These are phyloP conservation scores for Fusarium anthophilum DNA, from an alignment of 2,329 filamentous ascomycete species.

Conservation along the genomic window DNA sequence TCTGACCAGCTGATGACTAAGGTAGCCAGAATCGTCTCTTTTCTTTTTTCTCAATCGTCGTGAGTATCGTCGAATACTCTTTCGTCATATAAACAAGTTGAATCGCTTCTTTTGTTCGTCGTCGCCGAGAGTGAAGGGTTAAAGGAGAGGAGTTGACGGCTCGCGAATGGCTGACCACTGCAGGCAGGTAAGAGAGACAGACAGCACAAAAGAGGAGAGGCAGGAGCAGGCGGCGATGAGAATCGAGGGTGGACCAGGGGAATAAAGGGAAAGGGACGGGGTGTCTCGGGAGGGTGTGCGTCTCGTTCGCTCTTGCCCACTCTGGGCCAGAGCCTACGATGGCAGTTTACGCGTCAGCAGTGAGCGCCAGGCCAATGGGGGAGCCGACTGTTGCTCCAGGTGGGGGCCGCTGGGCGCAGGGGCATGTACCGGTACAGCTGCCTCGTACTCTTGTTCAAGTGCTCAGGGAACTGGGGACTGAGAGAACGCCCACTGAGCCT, in stretches of 20 bases:
- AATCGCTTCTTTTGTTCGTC: conserved; percentile 15
- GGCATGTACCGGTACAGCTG: conserved; percentile 39
- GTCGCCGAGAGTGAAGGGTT: conserved; percentile 23
- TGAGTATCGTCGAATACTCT: conserved; percentile 15
- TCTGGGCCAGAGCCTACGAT: conserved; percentile 42
- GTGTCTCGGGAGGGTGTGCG: conserved; percentile 47
- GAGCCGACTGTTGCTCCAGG: conserved; percentile 15
- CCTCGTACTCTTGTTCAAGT: conserved; percentile 25
- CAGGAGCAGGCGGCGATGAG: conserved; percentile 41
- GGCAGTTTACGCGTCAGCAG: conserved; percentile 53
- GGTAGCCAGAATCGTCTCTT: background rate
- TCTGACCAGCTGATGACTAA: conserved; percentile 28
- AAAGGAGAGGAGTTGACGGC: conserved; percentile 38
- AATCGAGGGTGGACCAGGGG: conserved; percentile 46
- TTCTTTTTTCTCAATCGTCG: conserved; percentile 7
- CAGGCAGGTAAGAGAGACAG: conserved; percentile 7
- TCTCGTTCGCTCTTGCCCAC: conserved; percentile 40
- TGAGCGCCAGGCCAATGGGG: conserved; percentile 44
- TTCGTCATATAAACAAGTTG: conserved; percentile 9
- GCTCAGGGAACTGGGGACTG: conserved; percentile 11
- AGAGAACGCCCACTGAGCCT: conserved; percentile 11
- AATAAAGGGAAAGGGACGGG: conserved; percentile 48
- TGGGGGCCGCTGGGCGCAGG: conserved; percentile 42
- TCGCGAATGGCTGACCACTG: conserved; percentile 36
- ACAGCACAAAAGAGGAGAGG: conserved; percentile 33